Conservation (phyloP, 495 filamentous ascomycete species). For the Parathielavia appendiculata region DNA sequence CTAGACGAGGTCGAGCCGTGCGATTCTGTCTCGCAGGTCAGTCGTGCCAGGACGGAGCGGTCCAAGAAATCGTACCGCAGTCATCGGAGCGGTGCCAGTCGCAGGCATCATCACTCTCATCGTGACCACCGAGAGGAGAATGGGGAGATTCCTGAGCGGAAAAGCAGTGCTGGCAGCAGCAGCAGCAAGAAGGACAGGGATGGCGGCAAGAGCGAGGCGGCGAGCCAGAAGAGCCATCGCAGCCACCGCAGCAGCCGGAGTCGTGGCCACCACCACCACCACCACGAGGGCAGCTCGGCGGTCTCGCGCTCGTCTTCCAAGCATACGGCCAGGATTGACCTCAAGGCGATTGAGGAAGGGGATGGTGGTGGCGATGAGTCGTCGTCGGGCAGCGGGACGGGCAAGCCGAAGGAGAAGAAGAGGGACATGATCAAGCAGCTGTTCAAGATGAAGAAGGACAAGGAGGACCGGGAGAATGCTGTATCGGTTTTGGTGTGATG, state of each 20-base stretch:
- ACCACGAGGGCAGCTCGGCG: conserved; percentile 7
- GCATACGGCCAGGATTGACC: neutral
- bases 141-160: conserved; percentile 26
- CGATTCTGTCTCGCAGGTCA: conserved; percentile 29
- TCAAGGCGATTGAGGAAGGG: conserved; percentile 32
- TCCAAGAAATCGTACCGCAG: conserved; percentile 25
- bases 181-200: conserved; percentile 15
- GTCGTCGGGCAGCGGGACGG: conserved; percentile 14
- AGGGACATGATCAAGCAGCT: conserved; percentile 48
- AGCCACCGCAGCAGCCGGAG: conserved; percentile 8
- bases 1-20: conserved; percentile 26
- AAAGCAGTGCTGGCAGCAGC: conserved; percentile 30
- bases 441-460: conserved; percentile 49
- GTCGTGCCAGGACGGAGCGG: conserved; percentile 16
- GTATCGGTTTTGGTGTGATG: conserved; percentile 21
- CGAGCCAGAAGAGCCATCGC: conserved; percentile 16
- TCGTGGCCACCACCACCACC: too few species aligned
- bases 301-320: conserved; percentile 19
- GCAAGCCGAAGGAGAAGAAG: conserved; percentile 44
- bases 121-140: conserved; percentile 28
- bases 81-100: conserved; percentile 28
- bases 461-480: conserved; percentile 29
- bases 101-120: too few species aligned
- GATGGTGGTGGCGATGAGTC: conserved; percentile 32
- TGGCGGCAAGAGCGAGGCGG: conserved; percentile 7